A percentile compares a stretch with the other conserved stretches of the same genome.
phyloP scores from a whole-genome alignment of 306 rosid genomes.

The Malus orientalis region DNA sequence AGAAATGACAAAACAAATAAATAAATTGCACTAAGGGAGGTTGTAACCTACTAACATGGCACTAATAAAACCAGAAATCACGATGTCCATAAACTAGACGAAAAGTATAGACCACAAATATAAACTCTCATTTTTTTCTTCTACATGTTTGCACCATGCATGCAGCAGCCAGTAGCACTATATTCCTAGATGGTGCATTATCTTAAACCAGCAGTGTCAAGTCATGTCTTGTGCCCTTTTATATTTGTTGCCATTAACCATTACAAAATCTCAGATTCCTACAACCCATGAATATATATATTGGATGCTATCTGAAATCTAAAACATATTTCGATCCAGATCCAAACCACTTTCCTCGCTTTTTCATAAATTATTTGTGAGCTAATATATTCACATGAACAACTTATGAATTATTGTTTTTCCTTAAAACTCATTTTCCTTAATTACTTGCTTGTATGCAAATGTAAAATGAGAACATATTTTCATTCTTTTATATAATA shows the following conservation, averaged over 20 bases:
- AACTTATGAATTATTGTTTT: background rate
- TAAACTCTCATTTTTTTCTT: background rate
- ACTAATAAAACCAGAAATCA: constrained; percentile 10
- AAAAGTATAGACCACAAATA: background rate
- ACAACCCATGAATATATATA: background rate
- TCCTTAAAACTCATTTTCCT: background rate
- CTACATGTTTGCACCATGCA: constrained; percentile 13
- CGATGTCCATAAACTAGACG: background rate
- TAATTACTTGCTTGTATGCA: too few relatives aligned
- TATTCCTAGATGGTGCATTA: background rate
- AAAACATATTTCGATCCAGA: constrained; percentile 22
- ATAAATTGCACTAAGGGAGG: constrained; percentile 4
- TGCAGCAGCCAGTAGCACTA: background rate
- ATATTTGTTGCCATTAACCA: constrained; percentile 3
- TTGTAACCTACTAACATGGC: constrained; percentile 5
- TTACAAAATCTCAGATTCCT: background rate
- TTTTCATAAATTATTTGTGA: background rate
- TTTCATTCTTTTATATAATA: too few relatives aligned
- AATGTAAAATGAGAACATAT: too few relatives aligned
- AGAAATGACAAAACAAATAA: background rate
- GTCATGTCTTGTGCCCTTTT: constrained; percentile 3
- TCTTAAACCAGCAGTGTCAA: background rate
- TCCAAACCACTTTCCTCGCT: constrained; percentile 11
- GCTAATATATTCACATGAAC: background rate
- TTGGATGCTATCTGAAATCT: constrained; percentile 26